Base-by-base conservation (phyloP, 1,284 basidiomycete species). In the Boletellus deceptivus region DNA sequence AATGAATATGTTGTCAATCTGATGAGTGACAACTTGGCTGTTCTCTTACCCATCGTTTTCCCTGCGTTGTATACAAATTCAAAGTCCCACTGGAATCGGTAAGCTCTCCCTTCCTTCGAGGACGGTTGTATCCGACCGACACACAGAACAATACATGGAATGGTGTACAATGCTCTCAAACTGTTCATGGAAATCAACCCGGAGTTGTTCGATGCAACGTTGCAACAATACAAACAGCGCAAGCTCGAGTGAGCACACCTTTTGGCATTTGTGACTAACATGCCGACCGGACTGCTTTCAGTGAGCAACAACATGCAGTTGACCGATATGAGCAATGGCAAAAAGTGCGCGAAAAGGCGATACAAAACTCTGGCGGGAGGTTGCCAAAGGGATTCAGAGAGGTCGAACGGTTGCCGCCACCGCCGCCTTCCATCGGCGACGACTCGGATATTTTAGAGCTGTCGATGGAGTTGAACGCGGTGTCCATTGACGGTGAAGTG, bases 1-100 rank as follows among this genome's bases (percentile, higher is more conserved):
- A 99, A 99, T 73, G 97, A 99, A 75, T 99, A 99, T 73, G 95
- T 99, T 59, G 93, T 99, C 64, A 99, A 98, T 71, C 82, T 99
- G 47, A 99, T 99, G 89, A 93, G 93, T 70, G 94, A 98, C 67
- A 98, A 99, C 68, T 81, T 99, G 58, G 75, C 84, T 17, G 73
- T 88, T 54, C 86, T 99, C 56, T 77, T 99, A 40, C 97, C 97
- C 2, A 92, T 99, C 63, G 95, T 99, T 43, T 99, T 99, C 76
- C 93, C 95, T n/a, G 90, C 94, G 7, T 74, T 99, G 58, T 98
- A 98, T 70, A 91, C 89, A 48, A 99, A 98, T 71, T 98, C 96
- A 33, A 93, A 93, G 70, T 86, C 89, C 36, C 97, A 99, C 70
- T 99, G 97, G 97, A 99, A 99, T 74, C 79, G 94, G 92, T 93